Evolutionary conservation across 495 filamentous ascomycete genomes (phyloP).

Genomic region (Penicillium longicatenatum): DNA sequence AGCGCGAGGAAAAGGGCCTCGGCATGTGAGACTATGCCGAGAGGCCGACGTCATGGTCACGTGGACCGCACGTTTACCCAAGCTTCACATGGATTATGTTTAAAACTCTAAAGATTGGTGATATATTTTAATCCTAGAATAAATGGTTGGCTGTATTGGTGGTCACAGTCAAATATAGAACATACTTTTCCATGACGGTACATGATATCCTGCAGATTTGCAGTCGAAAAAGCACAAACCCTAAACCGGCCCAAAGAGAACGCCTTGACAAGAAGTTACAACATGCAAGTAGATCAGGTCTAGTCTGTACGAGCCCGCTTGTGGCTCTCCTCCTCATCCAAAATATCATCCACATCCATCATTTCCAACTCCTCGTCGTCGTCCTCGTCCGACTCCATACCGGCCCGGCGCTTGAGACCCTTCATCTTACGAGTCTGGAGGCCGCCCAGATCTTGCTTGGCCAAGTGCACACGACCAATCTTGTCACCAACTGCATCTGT

Average conservation of each 20-base stretch:
- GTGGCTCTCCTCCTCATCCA: constrained; percentile 40
- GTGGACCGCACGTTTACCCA: constrained; percentile 16
- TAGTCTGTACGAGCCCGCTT: constrained; percentile 43
- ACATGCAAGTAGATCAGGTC: constrained; percentile 30
- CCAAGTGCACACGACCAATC: constrained; percentile 88
- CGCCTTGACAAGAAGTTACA: constrained; percentile 32
- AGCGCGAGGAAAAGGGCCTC: constrained; percentile 36
- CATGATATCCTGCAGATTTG: constrained; percentile 19
- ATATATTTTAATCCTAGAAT: neutral
- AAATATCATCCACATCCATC: constrained; percentile 30
- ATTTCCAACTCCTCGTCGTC: constrained; percentile 46
- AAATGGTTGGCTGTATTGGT: neutral
- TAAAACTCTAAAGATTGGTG: neutral
- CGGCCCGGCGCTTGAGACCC: constrained; percentile 81
- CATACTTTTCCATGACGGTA: constrained; percentile 32
- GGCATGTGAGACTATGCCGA: constrained; percentile 44
- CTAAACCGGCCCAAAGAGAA: constrained; percentile 29
- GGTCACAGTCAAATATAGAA: constrained; percentile 5
- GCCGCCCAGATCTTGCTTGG: constrained; percentile 82
- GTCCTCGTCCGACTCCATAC: constrained; percentile 50
- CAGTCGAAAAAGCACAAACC: constrained; percentile 26
- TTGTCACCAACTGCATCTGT: constrained; percentile 95
- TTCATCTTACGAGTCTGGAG: constrained; percentile 99
- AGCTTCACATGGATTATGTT: neutral
- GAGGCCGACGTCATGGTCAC: constrained; percentile 47